Conservation (phyloP, 768 basidiomycete genomes). For the Amanita muscaria region DNA sequence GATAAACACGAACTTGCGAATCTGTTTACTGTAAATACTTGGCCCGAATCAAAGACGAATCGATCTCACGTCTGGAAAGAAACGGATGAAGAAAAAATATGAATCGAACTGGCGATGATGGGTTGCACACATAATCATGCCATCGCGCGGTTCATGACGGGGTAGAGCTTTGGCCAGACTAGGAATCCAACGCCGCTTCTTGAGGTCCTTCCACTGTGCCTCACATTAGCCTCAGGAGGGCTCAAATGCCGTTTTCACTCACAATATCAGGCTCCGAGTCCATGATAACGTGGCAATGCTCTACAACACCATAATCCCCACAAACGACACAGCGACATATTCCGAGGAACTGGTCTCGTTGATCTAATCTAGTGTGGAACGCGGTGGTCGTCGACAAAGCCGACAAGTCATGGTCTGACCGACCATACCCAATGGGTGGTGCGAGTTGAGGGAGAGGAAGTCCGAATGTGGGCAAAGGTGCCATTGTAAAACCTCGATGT, state of each 20-base stretch:
- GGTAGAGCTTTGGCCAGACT: neutral
- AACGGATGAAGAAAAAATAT: neutral
- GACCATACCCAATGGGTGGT: constrained; percentile 4
- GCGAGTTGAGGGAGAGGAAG: neutral
- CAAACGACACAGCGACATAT: constrained; percentile 1
- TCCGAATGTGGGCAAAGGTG: constrained; percentile 2
- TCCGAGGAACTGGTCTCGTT: constrained; percentile 3
- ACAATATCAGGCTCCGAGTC: neutral
- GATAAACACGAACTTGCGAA: constrained; percentile 20
- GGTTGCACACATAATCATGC: neutral
- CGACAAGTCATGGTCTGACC: neutral
- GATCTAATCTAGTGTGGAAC: constrained; percentile 5
- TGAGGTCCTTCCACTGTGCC: neutral
- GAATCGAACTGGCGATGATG: neutral
- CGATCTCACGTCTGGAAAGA: neutral
- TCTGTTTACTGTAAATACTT: constrained; percentile 14
- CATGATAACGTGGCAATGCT: neutral
- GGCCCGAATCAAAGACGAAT: neutral
- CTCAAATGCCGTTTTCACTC: neutral
- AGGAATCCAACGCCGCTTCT: neutral
- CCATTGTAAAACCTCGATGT: constrained; percentile 4
- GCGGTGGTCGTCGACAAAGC: constrained; percentile 1
- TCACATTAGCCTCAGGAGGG: neutral
- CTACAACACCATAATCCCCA: neutral
- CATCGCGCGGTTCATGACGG: neutral